Base-by-base conservation (phyloP, 2,329 filamentous ascomycete genomes). In the Alternaria triticina region DNA sequence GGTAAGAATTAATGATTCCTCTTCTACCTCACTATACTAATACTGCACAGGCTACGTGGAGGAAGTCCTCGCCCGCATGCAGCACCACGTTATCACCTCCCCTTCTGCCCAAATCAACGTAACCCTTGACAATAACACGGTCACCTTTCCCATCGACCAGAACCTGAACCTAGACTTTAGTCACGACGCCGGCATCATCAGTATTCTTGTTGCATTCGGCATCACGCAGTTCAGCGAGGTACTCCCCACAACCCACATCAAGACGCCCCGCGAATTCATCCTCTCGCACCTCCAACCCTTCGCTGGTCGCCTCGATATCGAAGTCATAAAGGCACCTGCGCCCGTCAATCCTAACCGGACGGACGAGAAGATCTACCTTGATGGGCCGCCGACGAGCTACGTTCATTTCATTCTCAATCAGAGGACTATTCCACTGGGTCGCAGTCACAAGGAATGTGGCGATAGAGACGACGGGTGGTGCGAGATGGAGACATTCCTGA, bases 331-430 rank as follows among this genome's bases (percentile, higher is more conserved):
- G 45, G 84, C 91, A 0, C 91, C 91, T 0, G 83, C 86, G 36
- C 90, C 90, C 0, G 81, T 94, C 4, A 68, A 68, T 22, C 58
- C 72, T 1, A 57, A 68, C 15, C 67, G 76, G 3, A 64, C 63
- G 1, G 66, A 69, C 1, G 70, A 72, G 15, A 58, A 73, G 8
- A 82, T 84, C 8, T 91, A 90, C 65, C 74, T 81, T 4, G 79
- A 83, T 0, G 87, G 85, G 4, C 77, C 75, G 1, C 83, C 87
- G 71, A 93, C 90, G 0, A 87, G 82, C 57, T 94, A 94, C 76
- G 83, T 94, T 6, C 91, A 93, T 76, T 91, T 94, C 71, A 79
- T 93, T 3, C 83, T 93, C 47, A 93, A 93, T 76, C 90, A 93
- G 79, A 84, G 91, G 28, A 94, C 91, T 0, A 72, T 94, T 1